phyloP scores from a whole-genome alignment of 2,329 filamentous ascomycete species.

The Botryotinia calthae region DNA sequence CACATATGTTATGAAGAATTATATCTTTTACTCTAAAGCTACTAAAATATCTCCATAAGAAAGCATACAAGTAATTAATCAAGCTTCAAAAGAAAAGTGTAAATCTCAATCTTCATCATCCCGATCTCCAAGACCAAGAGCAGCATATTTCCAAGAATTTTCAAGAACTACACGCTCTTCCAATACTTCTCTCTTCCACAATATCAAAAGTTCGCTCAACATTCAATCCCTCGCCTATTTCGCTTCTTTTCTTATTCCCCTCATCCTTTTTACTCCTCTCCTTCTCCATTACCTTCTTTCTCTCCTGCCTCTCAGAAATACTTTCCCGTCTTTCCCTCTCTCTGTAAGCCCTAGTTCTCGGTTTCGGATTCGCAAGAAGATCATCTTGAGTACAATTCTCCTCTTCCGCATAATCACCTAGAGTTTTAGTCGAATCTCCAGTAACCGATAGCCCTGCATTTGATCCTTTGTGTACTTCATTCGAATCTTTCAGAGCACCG shows the following conservation, averaged over 20 bases:
- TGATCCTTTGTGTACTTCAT: neutral
- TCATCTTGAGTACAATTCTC: neutral
- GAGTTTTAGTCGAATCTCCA: neutral
- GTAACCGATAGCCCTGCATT: too few species aligned
- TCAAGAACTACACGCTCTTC: neutral
- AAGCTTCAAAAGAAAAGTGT: neutral
- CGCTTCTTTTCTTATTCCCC: too few species aligned
- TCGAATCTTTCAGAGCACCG: neutral
- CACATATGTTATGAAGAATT: too few species aligned
- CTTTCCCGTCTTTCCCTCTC: conserved; percentile 27
- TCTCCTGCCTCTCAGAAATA: neutral
- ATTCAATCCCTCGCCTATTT: neutral
- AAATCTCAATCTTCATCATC: neutral
- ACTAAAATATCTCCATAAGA: neutral
- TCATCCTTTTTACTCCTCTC: neutral
- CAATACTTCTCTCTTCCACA: neutral
- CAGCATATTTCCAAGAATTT: neutral
- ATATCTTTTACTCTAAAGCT: too few species aligned
- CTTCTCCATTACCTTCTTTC: neutral
- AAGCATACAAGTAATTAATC: neutral
- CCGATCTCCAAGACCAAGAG: neutral
- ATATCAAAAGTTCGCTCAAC: neutral
- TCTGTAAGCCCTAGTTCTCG: conserved; percentile 30
- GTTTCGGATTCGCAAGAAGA: conserved; percentile 6
- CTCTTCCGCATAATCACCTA: neutral